Percentiles rank a stretch among this genome's conserved stretches.
phyloP scores from a whole-genome alignment of 306 rosid species.

The Sechiopsis laciniata region DNA sequence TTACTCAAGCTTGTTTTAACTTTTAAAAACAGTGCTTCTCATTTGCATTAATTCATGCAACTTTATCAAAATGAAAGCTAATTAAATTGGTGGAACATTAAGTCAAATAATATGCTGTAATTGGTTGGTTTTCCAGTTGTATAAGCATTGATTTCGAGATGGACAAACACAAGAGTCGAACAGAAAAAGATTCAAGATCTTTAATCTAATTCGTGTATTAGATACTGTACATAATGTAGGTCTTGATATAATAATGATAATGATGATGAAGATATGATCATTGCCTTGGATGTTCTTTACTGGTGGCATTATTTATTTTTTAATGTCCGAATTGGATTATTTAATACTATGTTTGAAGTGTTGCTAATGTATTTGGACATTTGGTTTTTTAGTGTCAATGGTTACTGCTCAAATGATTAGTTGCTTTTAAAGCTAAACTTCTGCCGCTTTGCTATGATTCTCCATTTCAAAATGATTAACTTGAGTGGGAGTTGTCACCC shows the following conservation, averaged over 20 bases:
- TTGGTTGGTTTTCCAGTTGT: neutral
- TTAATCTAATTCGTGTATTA: neutral
- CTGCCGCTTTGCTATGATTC: neutral
- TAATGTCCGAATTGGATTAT: neutral
- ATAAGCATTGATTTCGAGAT: neutral
- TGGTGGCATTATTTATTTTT: too few relatives aligned
- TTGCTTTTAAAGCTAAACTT: neutral
- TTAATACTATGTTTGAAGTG: neutral
- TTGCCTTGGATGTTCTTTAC: neutral
- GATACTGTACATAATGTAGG: neutral
- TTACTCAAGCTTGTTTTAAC: neutral
- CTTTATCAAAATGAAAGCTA: neutral
- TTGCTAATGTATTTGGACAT: neutral
- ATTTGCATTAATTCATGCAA: neutral
- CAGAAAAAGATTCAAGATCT: neutral
- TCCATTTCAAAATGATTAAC: neutral
- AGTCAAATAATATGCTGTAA: neutral
- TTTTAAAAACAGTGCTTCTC: neutral
- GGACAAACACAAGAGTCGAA: neutral
- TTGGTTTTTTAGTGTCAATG: neutral
- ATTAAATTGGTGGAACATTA: neutral
- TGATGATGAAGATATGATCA: neutral
- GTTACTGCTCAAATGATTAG: conserved; percentile 1
- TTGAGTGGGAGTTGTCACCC: neutral
- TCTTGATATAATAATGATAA: neutral